Base-by-base conservation (phyloP, 257 asterid genomes). In the Ilex aquifolium region DNA sequence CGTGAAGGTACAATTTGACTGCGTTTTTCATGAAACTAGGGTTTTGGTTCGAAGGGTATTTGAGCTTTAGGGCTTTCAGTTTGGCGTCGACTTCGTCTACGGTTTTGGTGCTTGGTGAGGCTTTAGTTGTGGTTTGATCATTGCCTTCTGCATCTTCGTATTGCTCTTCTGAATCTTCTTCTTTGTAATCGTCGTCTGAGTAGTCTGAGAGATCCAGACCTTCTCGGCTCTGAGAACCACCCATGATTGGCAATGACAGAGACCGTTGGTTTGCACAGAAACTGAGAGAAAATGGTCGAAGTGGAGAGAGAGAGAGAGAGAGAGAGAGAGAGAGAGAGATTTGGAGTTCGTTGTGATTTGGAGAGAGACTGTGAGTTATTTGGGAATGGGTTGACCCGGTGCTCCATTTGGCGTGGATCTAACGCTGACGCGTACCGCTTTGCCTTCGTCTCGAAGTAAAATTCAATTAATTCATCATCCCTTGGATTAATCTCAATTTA, bases 221-320 rank as follows among this genome's bases (percentile, higher is more conserved):
- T 75, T 94, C 97, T 49, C 97, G 95, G 67, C 99, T 94, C 11
- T 94, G 95, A 10, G 99, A 88, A 68, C 69, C 95, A 53, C 99
- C 97, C 99, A 94, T 93, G 31, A 48, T 59, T 44, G 60, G 40
- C 7, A 7, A 3, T 3, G 4, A 15, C 5, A 12, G 17, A 49
- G 54, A 11, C 13, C 1, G 54, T 11, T 12, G 4, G 2, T 4
- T n/a, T 49, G 14, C 10, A 12, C 13, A 15, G 54, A 49, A 49
- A 49, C 14, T 49, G 54, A 36, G 42, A 36, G 42, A 36, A 49
- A 49, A 49, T 49, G 27, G 27, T 49, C 54, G 4, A 49, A 15
- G 2, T 12, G 4, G 54, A 49, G 13, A 12, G 54, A 49, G 54
- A 49, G 14, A 49, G 54, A 15, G 54, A 6, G 10, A 6, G 2